Base-by-base conservation (phyloP, 805 yeast species). In the Schizosaccharomyces japonicus region DNA sequence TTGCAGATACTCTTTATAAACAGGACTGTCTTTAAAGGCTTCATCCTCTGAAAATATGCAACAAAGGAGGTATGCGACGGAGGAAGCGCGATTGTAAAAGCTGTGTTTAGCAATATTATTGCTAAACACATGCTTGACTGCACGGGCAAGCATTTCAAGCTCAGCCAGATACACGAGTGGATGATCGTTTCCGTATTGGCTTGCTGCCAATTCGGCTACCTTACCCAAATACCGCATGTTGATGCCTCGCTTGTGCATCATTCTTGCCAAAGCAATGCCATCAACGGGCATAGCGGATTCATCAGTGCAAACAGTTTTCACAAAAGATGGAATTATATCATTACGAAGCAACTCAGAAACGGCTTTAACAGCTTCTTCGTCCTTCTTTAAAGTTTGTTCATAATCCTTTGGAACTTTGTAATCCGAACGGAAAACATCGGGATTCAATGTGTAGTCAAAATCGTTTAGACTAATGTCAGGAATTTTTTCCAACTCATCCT, bases 201-300 rank as follows among this genome's bases (percentile, higher is more conserved):
- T 49, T 55, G 60, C 49, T 40, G 54, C 51, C 47, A 60, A 56
- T 30, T 59, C 56, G 21, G 76, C 76, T 52, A 81, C 58, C 15
- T 57, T 60, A 50, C 95, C 95, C 56, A 87, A 68, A 58, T 87
- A 87, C 65, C 96, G 78, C 63, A 85, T 59, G 60, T 83, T 85
- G 60, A 87, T 76, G 67, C 98, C 98, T 49, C 68, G 66, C 52
- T 71, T 72, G 61, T 90, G 98, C 62, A 87, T 62, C 48, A 69
- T 59, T 39, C 68, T 65, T 17, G 80, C 64, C 55, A 90, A 70
- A 56, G 84, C 90, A 3, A 63, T 58, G 53, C 96, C 95, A 58
- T 84, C 94, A 49, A 80, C 66, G 40, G 96, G 95, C 33, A 76
- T 71, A 46, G 69, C 63, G 7, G 61, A 52, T 19, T 65, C 61